Percentiles rank a stretch among this genome's conserved stretches.
Conservation (phyloP, 352 stramenopile genomes). For the Pythium apleroticum region DNA sequence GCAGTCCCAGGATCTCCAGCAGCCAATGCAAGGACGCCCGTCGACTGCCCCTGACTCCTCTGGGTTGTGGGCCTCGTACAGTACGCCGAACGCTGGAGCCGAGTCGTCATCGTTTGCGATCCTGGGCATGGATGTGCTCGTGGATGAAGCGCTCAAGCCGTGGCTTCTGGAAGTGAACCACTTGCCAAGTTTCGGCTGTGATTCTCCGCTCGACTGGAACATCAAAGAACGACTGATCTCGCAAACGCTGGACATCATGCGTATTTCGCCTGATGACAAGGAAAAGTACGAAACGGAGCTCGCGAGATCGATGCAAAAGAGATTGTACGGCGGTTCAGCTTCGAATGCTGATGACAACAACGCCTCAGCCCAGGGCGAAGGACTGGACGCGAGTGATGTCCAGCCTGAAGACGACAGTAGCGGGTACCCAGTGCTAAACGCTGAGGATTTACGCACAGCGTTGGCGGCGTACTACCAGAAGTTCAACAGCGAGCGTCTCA, state of each 20-base stretch:
- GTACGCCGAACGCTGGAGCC: slow-evolving; percentile 20
- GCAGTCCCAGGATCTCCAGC: not conserved
- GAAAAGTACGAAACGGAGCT: slow-evolving; percentile 70
- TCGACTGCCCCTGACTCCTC: slow-evolving; percentile 26
- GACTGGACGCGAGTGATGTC: slow-evolving; percentile 19
- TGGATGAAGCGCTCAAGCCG: slow-evolving; percentile 93
- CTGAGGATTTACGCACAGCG: slow-evolving; percentile 38
- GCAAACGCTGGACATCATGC: slow-evolving; percentile 90
- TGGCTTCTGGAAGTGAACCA: slow-evolving; percentile 98
- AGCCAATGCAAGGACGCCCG: slow-evolving; percentile 8
- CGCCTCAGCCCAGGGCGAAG: slow-evolving; percentile 20
- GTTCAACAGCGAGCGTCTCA: slow-evolving; percentile 55
- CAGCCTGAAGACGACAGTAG: slow-evolving; percentile 14
- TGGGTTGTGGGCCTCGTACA: slow-evolving; percentile 17
- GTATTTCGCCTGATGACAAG: slow-evolving; percentile 79
- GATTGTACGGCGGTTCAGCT: slow-evolving; percentile 52
- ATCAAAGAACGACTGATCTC: slow-evolving; percentile 95
- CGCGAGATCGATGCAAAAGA: slow-evolving; percentile 52
- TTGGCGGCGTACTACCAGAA: slow-evolving; percentile 55
- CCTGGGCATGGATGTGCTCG: slow-evolving; percentile 96
- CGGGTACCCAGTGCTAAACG: slow-evolving; percentile 26
- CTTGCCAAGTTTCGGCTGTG: slow-evolving; percentile 93
- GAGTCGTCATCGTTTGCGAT: slow-evolving; percentile 88
- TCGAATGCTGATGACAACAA: slow-evolving; percentile 22
- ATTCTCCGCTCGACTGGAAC: slow-evolving; percentile 93